phyloP scores from a whole-genome alignment of 23 red algal species.

The Gracilaria vermiculophylla region DNA sequence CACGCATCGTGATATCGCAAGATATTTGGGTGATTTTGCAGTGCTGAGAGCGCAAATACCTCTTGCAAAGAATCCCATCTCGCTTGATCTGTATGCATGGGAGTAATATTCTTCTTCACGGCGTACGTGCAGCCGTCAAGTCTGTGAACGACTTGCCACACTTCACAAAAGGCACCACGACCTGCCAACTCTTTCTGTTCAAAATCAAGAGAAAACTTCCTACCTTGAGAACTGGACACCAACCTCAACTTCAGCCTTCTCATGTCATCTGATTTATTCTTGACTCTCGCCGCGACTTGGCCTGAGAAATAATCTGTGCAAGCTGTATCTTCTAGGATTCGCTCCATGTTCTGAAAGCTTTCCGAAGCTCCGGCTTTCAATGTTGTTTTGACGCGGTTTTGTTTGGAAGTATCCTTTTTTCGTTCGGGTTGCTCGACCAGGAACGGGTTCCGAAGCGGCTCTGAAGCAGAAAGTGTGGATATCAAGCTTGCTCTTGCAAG shows the following conservation, averaged over 20 bases:
- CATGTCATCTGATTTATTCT: constrained; percentile 12
- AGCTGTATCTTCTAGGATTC: not conserved
- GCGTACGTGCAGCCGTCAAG: constrained; percentile 92
- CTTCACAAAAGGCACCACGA: constrained; percentile 78
- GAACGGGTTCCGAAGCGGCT: constrained; percentile 56
- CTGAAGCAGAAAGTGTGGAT: constrained; percentile 46
- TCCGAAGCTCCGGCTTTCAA: constrained; percentile 15
- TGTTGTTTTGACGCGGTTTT: not conserved
- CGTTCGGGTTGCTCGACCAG: not conserved
- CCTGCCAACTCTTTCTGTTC: constrained; percentile 61
- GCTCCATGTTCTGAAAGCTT: constrained; percentile 45
- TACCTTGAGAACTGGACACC: constrained; percentile 39
- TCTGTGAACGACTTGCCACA: constrained; percentile 71
- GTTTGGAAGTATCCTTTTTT: not conserved
- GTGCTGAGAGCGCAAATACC: constrained; percentile 78
- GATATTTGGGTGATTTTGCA: constrained; percentile 80
- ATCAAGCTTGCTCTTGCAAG: constrained; percentile 61
- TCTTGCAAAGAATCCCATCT: constrained; percentile 79
- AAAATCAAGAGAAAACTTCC: constrained; percentile 74
- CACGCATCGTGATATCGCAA: constrained; percentile 87
- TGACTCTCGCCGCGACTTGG: not conserved
- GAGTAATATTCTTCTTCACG: constrained; percentile 75
- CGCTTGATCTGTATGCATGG: constrained; percentile 41
- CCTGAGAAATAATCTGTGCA: not conserved
- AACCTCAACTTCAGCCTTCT: constrained; percentile 44